phyloP scores from a whole-genome alignment of 257 asterid species.

The Nicotiana paniculata region DNA sequence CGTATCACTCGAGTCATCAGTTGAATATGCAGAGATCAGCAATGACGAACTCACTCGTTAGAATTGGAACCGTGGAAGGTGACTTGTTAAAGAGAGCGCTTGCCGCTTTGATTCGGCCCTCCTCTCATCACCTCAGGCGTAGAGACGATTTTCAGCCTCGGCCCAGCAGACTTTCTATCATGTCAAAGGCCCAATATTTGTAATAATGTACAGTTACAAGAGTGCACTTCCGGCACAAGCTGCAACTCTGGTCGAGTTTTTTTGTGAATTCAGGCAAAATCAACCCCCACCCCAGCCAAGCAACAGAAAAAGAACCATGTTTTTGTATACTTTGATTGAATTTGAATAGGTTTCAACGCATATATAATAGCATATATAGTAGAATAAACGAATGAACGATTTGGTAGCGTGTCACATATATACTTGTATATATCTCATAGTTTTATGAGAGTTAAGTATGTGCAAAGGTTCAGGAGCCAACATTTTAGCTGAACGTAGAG shows the following conservation, averaged over 20 bases:
- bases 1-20: slow-evolving; percentile 49
- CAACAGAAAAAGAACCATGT: not conserved
- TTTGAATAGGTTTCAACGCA: not conserved
- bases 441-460: not conserved
- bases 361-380: not conserved
- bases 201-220: not conserved
- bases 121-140: slow-evolving; percentile 69
- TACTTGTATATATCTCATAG: not conserved
- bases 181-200: slow-evolving; percentile 56
- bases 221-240: no score
- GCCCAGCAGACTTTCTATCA: slow-evolving; percentile 65
- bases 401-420: not conserved
- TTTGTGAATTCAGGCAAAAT: not conserved
- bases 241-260: not conserved
- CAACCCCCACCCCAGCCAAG: not conserved
- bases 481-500: not conserved
- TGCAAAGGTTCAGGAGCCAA: not conserved
- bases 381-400: not conserved
- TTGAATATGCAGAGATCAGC: slow-evolving; percentile 86
- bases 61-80: slow-evolving; percentile 92
- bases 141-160: slow-evolving; percentile 62
- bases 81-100: slow-evolving; percentile 77
- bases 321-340: not conserved
- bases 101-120: slow-evolving; percentile 77
- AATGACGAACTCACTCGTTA: slow-evolving; percentile 84